Evolutionary conservation across 306 rosid genomes (phyloP).

Genomic region (Cicer chorassanicum): DNA sequence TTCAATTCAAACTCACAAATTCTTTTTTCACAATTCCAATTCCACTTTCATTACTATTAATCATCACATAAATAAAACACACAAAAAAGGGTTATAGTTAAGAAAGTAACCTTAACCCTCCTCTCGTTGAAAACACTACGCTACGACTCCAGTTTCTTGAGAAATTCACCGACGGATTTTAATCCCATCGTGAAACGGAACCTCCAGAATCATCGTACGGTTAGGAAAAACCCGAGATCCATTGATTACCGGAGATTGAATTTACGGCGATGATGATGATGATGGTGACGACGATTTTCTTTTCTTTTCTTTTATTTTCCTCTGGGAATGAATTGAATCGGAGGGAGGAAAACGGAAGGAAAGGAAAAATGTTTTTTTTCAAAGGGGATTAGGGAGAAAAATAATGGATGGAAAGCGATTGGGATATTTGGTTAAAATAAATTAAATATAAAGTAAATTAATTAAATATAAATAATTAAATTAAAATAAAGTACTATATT

Average conservation of each 20-base stretch:
- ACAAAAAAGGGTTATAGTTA: neutral
- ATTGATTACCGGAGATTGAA: conserved; percentile 32
- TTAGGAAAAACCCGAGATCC: conserved; percentile 47
- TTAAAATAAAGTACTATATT: no score
- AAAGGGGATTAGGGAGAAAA: conserved; percentile 19
- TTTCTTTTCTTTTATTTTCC: neutral
- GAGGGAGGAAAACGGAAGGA: conserved; percentile 26
- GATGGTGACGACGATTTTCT: neutral
- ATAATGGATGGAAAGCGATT: conserved; percentile 30
- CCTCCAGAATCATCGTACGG: conserved; percentile 35
- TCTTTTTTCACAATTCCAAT: conserved; percentile 55
- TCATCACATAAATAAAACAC: conserved; percentile 23
- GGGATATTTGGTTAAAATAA: neutral
- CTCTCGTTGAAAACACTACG: neutral
- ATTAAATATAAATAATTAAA: no score
- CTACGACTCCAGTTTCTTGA: conserved; percentile 22
- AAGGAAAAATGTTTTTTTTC: neutral
- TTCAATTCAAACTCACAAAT: conserved; percentile 52
- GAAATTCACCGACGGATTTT: conserved; percentile 73
- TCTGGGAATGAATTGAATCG: conserved; percentile 20
- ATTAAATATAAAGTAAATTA: no score
- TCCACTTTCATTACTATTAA: conserved; percentile 26
- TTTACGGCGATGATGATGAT: neutral
- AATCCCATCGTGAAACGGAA: conserved; percentile 69
- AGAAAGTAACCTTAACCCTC: conserved; percentile 7